Evolutionary conservation across 805 yeast genomes (phyloP), one percentile per base, ranked within the genome.

Genomic region (Jamesozyma gamospora): DNA sequence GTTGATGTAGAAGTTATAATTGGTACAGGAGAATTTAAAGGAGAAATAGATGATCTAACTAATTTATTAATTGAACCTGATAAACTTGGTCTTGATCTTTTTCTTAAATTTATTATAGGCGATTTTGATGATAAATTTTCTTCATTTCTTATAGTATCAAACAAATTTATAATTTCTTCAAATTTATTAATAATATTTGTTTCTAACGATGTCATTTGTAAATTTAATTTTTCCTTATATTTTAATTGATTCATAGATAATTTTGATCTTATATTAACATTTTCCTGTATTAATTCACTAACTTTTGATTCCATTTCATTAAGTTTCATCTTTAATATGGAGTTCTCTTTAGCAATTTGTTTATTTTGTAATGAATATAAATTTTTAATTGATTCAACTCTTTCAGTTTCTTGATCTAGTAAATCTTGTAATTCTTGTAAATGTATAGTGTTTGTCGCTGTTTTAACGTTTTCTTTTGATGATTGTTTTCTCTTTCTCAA

Each of bases 271-370:
- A 72, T 50, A 27, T 53, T 52, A 40, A 70, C 61, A 46, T 75
- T 76, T 45, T 75, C 79, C 42, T 66, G 69, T 12, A 69, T 66
- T 47, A 77, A 54, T 15, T 70, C 74, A 17, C 68, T 62, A 18
- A 77, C 53, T 42, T 66, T 70, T 11, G 59, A 52, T 53, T 79
- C 85, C 53, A 82, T 55, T 24, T 69, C 74, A 4, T 70, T 56
- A 19, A 80, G 63, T 46, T 66, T 72, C 29, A 68, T 53, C 66
- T 71, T 64, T 53, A 79, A 60, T 17, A 66, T 53, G 3, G 80
- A 70, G 52, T 77, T 79, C 36, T 70, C 72, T 44, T 68, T 73
- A 1, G 84, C 84, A 21, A 82, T 57, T n/a, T 71, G 69, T 39
- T 65, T 66, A 56, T 81, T 81, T 50, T 58, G 68, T 36, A 46